Conservation (phyloP, 805 yeast genomes). For the Wickerhamiella kazuoi region DNA sequence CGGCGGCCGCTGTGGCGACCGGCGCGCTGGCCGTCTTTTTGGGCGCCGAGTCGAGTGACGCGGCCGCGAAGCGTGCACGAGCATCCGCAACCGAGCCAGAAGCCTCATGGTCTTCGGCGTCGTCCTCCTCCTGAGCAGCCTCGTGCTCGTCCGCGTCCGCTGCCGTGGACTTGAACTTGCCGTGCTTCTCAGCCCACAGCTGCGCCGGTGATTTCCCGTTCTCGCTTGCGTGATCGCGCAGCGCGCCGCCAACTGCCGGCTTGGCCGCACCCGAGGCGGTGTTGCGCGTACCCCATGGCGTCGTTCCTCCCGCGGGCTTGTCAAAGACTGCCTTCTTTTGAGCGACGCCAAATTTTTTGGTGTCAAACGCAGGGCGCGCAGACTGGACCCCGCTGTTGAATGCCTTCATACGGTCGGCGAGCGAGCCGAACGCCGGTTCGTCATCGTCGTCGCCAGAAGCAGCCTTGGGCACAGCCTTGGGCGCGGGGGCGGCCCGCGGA, state of each 20-base stretch:
- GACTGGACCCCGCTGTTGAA: slow-evolving; percentile 13
- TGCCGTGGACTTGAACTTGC: slow-evolving; percentile 22
- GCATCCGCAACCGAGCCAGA: slow-evolving; percentile 9
- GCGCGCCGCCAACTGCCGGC: slow-evolving; percentile 19
- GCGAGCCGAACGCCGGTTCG: slow-evolving; percentile 13
- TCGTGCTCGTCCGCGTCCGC: background rate
- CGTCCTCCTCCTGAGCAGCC: background rate
- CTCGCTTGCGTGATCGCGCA: slow-evolving; percentile 40
- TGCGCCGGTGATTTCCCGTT: slow-evolving; percentile 89
- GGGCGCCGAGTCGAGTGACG: slow-evolving; percentile 4
- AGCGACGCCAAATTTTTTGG: slow-evolving; percentile 14
- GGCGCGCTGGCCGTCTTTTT: slow-evolving; percentile 10
- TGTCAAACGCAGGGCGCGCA: slow-evolving; percentile 18
- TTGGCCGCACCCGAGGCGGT: slow-evolving; percentile 15
- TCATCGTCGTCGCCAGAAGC: slow-evolving; percentile 4
- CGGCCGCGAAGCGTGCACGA: slow-evolving; percentile 6
- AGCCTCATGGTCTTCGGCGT: slow-evolving; percentile 7
- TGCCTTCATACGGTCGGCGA: slow-evolving; percentile 17
- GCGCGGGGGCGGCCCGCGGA: background rate
- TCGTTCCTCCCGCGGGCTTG: slow-evolving; percentile 24
- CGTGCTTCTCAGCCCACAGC: slow-evolving; percentile 84
- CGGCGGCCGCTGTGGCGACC: background rate
- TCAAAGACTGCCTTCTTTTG: background rate
- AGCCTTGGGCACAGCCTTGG: no score
- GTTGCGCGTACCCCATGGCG: slow-evolving; percentile 17